Evolutionary conservation across 192 early-diverging fungal species (phyloP), one percentile per base, ranked within the genome.

Genomic region (Lunasporangiospora selenospora): DNA sequence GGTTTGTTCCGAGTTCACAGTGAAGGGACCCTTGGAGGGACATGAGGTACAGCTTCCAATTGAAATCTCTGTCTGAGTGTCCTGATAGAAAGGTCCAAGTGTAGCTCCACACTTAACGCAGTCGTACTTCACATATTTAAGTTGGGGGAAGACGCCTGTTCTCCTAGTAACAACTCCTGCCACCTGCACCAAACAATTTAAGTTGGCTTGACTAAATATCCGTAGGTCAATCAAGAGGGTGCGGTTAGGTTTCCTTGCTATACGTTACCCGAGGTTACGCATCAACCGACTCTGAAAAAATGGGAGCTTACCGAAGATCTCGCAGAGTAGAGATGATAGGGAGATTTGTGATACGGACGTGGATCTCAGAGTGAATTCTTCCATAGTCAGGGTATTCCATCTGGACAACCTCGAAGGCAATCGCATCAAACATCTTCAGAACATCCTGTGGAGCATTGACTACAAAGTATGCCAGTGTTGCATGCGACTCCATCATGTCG

Each of bases 71-170:
- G 63, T 87, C 42, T 89, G 85, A 15, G 92, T 84, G 58, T 98
- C 97, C 80, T 99, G 97, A 64, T 92, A 91, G 71, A 93, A 98
- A 18, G 95, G 95, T 30, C 95, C 95, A 48, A 99, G 80, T 21
- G 96, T 75, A 3, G 88, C 86, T 31, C 90, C 92, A 77, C 97
- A 99, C 81, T 97, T 97, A 33, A 82, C 85, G 66, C 97, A 99
- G 78, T 95, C 90, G 71, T 93, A 98, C 77, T 95, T 96, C 38
- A 98, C 93, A 67, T 92, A 95, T 77, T 95, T 98, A 44, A 99
- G 84, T 77, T 99, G 97, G 31, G 97, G 96, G 66, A 96, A 99
- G 15, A 99, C 95, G 27, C 92, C 92, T 2, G 95, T 94, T 53
- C 97, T 89, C 21, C 93, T 80, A 6, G 93, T 97, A 9, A 99